phyloP scores from a whole-genome alignment of 2,329 filamentous ascomycete species.

The Stromatinia cepivora region DNA sequence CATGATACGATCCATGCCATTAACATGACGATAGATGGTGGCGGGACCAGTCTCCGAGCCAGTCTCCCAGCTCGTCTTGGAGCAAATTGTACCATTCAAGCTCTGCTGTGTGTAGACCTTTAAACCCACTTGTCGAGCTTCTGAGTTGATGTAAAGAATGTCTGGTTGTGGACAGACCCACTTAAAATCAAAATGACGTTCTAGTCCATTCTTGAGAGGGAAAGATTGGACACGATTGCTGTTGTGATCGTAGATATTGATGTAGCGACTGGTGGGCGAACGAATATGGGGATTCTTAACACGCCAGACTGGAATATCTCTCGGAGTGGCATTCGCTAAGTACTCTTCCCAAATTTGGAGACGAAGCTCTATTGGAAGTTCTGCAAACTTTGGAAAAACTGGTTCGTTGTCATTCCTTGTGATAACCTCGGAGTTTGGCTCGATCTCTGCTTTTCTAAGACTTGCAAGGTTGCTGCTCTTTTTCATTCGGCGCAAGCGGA shows the following conservation, averaged over 20 bases:
- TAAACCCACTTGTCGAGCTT: not conserved
- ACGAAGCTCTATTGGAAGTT: slow-evolving; percentile 1
- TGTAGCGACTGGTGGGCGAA: not conserved
- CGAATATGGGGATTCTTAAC: not conserved
- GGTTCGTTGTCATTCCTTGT: not conserved
- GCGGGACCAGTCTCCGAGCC: not conserved
- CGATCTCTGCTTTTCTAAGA: not conserved
- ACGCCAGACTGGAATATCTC: slow-evolving; percentile 9
- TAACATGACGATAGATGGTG: not conserved
- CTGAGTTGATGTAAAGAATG: not conserved
- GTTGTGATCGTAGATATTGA: not conserved
- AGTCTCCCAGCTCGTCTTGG: not conserved
- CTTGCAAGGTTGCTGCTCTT: not conserved
- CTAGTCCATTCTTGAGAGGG: not conserved
- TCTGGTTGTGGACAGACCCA: slow-evolving; percentile 3
- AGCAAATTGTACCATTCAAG: not conserved
- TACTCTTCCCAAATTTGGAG: slow-evolving; percentile 5
- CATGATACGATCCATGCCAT: slow-evolving; percentile 1
- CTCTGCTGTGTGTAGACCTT: not conserved
- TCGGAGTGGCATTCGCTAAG: not conserved
- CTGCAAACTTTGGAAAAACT: not conserved
- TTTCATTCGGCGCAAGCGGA: not conserved
- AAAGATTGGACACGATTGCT: not conserved
- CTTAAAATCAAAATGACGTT: not conserved
- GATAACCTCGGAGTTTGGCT: not conserved